phyloP scores from a whole-genome alignment of 208 protist genomes.

The Strigomonas culicis region DNA sequence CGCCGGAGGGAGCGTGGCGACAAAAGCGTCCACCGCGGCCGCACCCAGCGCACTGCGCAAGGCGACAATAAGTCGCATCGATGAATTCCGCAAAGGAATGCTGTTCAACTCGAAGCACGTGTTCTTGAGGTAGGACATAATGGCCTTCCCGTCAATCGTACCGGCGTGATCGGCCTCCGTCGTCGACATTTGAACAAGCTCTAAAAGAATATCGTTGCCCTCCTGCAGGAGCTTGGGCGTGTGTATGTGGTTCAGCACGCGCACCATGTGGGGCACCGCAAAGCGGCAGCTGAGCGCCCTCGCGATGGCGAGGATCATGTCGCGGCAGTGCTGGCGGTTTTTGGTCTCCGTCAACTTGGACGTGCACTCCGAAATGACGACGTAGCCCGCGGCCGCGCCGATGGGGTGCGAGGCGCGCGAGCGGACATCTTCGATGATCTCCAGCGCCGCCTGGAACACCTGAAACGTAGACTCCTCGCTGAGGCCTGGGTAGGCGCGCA shows the following conservation, averaged over 20 bases:
- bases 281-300: constrained; percentile 45
- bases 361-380: constrained; percentile 58
- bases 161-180: not conserved
- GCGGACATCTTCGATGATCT: constrained; percentile 32
- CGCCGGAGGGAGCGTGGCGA: constrained; percentile 22
- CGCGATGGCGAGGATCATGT: constrained; percentile 41
- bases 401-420: not conserved
- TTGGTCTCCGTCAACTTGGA: constrained; percentile 71
- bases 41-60: constrained; percentile 20
- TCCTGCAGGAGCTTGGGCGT: constrained; percentile 74
- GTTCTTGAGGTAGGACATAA: constrained; percentile 64
- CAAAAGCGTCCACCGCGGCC: constrained; percentile 15
- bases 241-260: constrained; percentile 35
- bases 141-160: constrained; percentile 1
- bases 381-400: constrained; percentile 47
- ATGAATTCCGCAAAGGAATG: constrained; percentile 35
- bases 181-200: constrained; percentile 18
- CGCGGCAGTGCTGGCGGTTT: constrained; percentile 41
- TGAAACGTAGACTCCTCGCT: constrained; percentile 71
- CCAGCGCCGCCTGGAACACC: constrained; percentile 47
- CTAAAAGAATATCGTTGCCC: constrained; percentile 60
- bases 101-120: constrained; percentile 50
- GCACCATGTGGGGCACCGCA: constrained; percentile 68
- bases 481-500: constrained; percentile 61
- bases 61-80: constrained; percentile 39